These are phyloP conservation scores for Alternaria incomplexa DNA, from an alignment of 2,329 filamentous ascomycete genomes.

Conservation along the genomic window DNA sequence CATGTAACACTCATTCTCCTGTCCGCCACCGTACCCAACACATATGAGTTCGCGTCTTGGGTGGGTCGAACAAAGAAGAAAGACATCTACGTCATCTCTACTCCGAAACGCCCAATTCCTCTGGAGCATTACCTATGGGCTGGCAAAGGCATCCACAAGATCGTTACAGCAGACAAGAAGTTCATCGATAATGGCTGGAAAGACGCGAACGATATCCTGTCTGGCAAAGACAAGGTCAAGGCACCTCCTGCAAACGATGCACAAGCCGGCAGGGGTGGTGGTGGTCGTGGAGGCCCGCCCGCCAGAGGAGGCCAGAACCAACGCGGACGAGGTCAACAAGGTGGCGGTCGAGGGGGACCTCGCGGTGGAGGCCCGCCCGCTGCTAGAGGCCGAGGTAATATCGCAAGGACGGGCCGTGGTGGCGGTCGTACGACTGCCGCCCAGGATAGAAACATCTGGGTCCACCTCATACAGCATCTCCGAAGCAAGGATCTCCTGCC, in stretches of 20 bases:
- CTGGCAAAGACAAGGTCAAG: constrained; percentile 79
- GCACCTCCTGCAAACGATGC: constrained; percentile 58
- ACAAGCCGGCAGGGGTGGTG: constrained; percentile 60
- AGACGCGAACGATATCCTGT: constrained; percentile 81
- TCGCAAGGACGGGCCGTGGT: constrained; percentile 84
- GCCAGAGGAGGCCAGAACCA: constrained; percentile 59
- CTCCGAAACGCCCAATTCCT: constrained; percentile 90
- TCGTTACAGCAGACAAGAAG: constrained; percentile 89
- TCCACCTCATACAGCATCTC: constrained; percentile 90
- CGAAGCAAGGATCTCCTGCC: constrained; percentile 87
- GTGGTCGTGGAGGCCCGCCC: constrained; percentile 51
- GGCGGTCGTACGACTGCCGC: constrained; percentile 87
- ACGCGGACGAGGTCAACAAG: constrained; percentile 55
- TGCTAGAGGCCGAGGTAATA: constrained; percentile 74
- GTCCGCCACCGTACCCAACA: constrained; percentile 96
- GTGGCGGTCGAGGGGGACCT: constrained; percentile 55
- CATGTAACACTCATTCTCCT: constrained; percentile 95
- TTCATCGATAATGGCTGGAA: constrained; percentile 96
- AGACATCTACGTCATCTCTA: constrained; percentile 98
- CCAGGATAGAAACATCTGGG: constrained; percentile 96
- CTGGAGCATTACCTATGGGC: constrained; percentile 97
- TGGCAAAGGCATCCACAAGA: constrained; percentile 89
- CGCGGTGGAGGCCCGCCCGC: constrained; percentile 62
- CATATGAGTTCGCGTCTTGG: constrained; percentile 97
- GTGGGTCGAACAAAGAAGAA: constrained; percentile 98